Evolutionary conservation across 176 grass and related monocot genomes (phyloP).

Genomic region (Saccharum spontaneum): DNA sequence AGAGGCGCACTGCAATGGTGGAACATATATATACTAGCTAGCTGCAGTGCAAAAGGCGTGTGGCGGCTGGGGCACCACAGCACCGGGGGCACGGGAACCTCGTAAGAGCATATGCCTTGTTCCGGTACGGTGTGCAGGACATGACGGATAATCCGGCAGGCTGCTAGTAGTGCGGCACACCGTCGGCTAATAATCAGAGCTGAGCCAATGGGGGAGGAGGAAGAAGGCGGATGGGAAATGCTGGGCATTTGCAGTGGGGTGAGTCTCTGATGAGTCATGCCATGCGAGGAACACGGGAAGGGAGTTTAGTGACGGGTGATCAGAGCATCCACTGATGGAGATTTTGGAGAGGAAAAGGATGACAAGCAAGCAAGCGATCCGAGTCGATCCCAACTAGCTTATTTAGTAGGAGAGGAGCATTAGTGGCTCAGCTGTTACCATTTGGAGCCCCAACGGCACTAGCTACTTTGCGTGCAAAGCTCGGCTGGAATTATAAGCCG

Average conservation of each 20-base stretch:
- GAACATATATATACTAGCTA: slow-evolving; percentile 22
- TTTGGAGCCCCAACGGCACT: slow-evolving; percentile 29
- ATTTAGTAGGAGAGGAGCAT: neutral
- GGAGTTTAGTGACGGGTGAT: slow-evolving; percentile 40
- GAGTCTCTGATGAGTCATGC: neutral
- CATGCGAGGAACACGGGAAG: neutral
- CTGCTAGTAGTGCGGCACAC: slow-evolving; percentile 38
- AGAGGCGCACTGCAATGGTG: neutral
- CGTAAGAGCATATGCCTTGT: slow-evolving; percentile 42
- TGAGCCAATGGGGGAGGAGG: slow-evolving; percentile 36
- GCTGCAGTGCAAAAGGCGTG: slow-evolving; percentile 9
- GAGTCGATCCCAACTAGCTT: slow-evolving; percentile 49
- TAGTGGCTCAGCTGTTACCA: slow-evolving; percentile 39
- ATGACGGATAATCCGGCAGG: slow-evolving; percentile 37
- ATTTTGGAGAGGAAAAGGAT: neutral
- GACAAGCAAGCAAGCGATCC: slow-evolving; percentile 21
- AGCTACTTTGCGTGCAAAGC: slow-evolving; percentile 5
- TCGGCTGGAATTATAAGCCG: neutral
- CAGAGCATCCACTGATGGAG: slow-evolving; percentile 44
- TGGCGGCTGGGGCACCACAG: neutral
- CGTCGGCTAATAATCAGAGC: slow-evolving; percentile 37
- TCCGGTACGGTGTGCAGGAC: slow-evolving; percentile 35
- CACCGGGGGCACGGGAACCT: slow-evolving; percentile 26
- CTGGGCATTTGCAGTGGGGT: neutral
- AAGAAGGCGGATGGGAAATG: slow-evolving; percentile 32